phyloP scores from a whole-genome alignment of 2,329 filamentous ascomycete genomes.

The Fusarium phyllophilum region DNA sequence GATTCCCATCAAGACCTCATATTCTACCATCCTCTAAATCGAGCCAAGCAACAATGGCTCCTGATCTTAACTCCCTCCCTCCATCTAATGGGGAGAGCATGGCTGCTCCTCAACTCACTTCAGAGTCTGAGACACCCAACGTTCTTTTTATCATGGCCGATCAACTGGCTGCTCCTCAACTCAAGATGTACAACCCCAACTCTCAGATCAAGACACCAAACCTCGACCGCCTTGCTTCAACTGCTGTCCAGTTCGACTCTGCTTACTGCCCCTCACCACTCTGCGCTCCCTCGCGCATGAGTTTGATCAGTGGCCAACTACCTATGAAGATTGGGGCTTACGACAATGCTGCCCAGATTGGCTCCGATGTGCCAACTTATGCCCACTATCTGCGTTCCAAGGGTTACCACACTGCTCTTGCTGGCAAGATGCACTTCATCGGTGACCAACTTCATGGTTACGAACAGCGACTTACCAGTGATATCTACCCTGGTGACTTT shows the following conservation, averaged over 20 bases:
- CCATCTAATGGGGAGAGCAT: conserved; percentile 55
- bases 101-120: conserved; percentile 27
- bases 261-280: conserved; percentile 95
- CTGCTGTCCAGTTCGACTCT: conserved; percentile 89
- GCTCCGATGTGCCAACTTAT: conserved; percentile 87
- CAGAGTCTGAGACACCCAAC: conserved; percentile 51
- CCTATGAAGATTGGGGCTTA: conserved; percentile 92
- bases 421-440: conserved; percentile 98
- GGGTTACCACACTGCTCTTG: conserved; percentile 89
- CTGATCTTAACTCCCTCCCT: conserved; percentile 78
- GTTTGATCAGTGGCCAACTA: conserved; percentile 91
- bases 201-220: conserved; percentile 94
- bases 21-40: neutral
- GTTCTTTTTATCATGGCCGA: conserved; percentile 92
- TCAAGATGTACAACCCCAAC: conserved; percentile 90
- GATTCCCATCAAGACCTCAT: neutral
- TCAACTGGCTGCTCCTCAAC: conserved; percentile 87
- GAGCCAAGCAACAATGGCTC: conserved; percentile 64
- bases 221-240: conserved; percentile 82
- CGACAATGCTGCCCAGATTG: conserved; percentile 88
- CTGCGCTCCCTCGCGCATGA: conserved; percentile 92
- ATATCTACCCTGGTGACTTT: conserved; percentile 95
- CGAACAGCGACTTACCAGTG: conserved; percentile 89
- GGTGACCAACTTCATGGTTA: conserved; percentile 95
- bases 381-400: conserved; percentile 87